Evolutionary conservation across 331 rosid genomes (phyloP), one percentile per base, ranked within the genome.

Genomic region (Malus hybrid): DNA sequence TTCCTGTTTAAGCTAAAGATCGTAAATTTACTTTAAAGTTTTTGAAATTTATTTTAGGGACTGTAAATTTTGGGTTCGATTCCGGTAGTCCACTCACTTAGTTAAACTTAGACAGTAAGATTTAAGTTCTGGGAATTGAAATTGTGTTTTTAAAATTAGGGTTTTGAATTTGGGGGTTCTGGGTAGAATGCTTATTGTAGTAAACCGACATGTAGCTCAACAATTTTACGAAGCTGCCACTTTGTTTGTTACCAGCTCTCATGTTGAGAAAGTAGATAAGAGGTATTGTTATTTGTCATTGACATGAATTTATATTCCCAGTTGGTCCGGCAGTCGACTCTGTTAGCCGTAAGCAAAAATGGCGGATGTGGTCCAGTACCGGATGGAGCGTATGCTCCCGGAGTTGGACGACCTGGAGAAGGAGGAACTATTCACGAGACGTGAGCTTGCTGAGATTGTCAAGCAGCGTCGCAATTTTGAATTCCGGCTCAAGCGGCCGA

Each of bases 361-460:
- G 98, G 98, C 95, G 73, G 98, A 93, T 81, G 91, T 88, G 2
- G 98, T 93, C 75, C 96, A 93, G 79, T 89, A 86, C 85, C 87
- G 90, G 11, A 74, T 93, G 76, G 98, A 93, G 91, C 89, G 94
- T 31, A 93, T 93, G 98, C 80, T 87, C 71, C 81, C 80, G 18
- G 98, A 93, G 87, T 87, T 93, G 69, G 91, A 90, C 4, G 98
- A 93, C 71, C 88, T 93, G 16, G 95, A 93, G 80, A 83, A 78
- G 50, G 95, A 91, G 10, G 90, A 89, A 4, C 70, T 90, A 44
- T 93, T 93, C 81, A 80, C 81, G 22, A 91, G 86, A 46, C 85
- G 70, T 1, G 96, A 93, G 82, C 88, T 93, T 6, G 87, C 89
- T 5, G 96, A 93, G 82, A 87, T 93, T 3, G 96, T 90, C 24